Base-by-base conservation (phyloP, 2,329 filamentous ascomycete species). In the Paraphoma chrysanthemicola region DNA sequence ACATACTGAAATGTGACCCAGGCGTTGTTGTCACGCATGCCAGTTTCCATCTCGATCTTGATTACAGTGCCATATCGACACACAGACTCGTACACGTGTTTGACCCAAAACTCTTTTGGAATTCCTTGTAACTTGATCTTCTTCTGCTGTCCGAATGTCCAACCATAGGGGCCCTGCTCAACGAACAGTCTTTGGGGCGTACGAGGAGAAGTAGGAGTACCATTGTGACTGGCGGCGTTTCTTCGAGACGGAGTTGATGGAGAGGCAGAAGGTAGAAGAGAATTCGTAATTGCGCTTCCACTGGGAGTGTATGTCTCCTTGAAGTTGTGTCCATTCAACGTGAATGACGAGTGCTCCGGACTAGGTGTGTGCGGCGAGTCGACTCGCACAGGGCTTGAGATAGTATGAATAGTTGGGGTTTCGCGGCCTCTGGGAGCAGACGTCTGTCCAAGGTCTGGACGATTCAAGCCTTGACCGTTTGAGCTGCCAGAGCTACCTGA, bases 1-100 rank as follows among this genome's bases (percentile, higher is more conserved):
- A 61, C 62, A 48, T 64, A 68, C 69, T 64, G 68, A 23, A 71
- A 73, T 0, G 57, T 52, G 1, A 74, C 65, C 46, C 41, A 71
- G 17, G 69, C 72, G 23, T 30, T 53, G 30, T 53, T 54, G 42
- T 61, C 55, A 4, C 41, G 49, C 14, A 29, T 46, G 8, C 46
- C 48, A 6, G 10, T 2, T 33, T 63, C 44, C 30, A 77, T 68
- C 0, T 76, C 70, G 41, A 78, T 70, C 44, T 59, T 67, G 16
- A 62, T 41, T 10, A 78, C 66, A 9, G 54, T 66, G 1, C 75
- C 74, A 43, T 69, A 70, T 0, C 23, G 36, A 10, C 63, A 63
- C 29, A 75, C 43, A 4, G 58, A 58, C 2, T 64, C 11, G 29
- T 74, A 70, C 3, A 72, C 51, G 10, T 69, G 60, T 28, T 57